These are phyloP conservation scores for Rhododendron mucronatum DNA, from an alignment of 148 eudicot genomes.

Conservation along the genomic window DNA sequence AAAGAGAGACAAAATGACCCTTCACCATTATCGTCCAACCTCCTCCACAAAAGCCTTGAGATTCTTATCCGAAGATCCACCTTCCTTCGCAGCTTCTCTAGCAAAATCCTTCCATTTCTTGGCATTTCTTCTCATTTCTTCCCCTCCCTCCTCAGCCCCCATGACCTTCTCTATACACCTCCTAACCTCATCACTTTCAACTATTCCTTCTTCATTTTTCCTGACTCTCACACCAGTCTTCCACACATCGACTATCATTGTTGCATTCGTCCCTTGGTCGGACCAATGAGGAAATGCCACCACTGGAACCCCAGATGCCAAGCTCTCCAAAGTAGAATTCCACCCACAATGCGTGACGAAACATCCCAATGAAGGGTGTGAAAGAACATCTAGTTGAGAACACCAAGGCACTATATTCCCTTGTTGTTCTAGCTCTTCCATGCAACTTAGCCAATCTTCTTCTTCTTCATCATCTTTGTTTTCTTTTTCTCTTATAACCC, in stretches of 20 bases:
- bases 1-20: no score
- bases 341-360: slow-evolving; percentile 34
- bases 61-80: slow-evolving; percentile 43
- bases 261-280: slow-evolving; percentile 49
- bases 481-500: no score
- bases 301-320: slow-evolving; percentile 37
- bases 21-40: background rate
- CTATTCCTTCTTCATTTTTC: slow-evolving; percentile 21
- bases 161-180: slow-evolving; percentile 31
- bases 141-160: slow-evolving; percentile 19
- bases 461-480: background rate
- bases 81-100: slow-evolving; percentile 33
- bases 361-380: no score
- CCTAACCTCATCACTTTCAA: slow-evolving; percentile 2
- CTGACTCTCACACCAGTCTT: slow-evolving; percentile 32
- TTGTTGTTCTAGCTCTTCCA: no score
- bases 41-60: slow-evolving; percentile 34
- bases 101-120: slow-evolving; percentile 37
- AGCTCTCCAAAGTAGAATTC: slow-evolving; percentile 38
- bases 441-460: background rate
- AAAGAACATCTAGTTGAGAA: no score
- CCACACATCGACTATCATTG: slow-evolving; percentile 39
- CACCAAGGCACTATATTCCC: no score
- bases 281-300: slow-evolving; percentile 6
- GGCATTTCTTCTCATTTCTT: slow-evolving; percentile 17